Base-by-base conservation (phyloP, 331 rosid genomes). In the Rosa hybrid region DNA sequence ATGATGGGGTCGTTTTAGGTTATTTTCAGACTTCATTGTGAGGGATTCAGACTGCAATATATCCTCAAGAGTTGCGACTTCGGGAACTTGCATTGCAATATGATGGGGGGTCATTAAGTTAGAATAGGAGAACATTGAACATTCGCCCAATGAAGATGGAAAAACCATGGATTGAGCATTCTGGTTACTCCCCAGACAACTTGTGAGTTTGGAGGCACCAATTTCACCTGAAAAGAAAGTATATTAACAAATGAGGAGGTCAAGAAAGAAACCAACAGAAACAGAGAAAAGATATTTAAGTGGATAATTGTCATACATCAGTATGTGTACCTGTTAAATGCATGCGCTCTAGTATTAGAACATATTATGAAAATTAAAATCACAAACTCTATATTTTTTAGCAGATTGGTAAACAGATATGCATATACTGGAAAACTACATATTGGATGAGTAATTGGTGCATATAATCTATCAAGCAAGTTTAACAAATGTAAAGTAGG, bases 211-310 rank as follows among this genome's bases (percentile, higher is more conserved):
- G n/a, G 12, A 68, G 67, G 50, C 76, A 54, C 63, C 80, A 54
- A 71, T 7, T 70, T 71, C 78, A 54, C 68, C 88, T 80, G 84
- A 74, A 80, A 13, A 62, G 65, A 77, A 39, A 42, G 64, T 42
- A n/a, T 27, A 81, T 13, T n/a, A 9, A 72, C 17, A 56, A 53
- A 59, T 27, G 77, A 78, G 34, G 50, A 74, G 65, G 48, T 41
- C 20, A 42, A 68, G 64, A 72, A 18, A 45, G 65, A 42, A 71
- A 30, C 11, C 56, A 64, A 34, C 21, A 54, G 41, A 57, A 12
- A 16, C 1, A 16, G 70, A 70, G 64, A 70, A 27, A 34, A 34
- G 39, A 34, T 34, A 34, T 34, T 34, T 57, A 16, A 56, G 17
- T 18, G 78, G 17, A 76, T 44, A 45, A 30, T 21, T 39, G 17